Evolutionary conservation across 768 basidiomycete genomes (phyloP), one percentile per base, ranked within the genome.

Genomic region (Lactifluus echinatus): DNA sequence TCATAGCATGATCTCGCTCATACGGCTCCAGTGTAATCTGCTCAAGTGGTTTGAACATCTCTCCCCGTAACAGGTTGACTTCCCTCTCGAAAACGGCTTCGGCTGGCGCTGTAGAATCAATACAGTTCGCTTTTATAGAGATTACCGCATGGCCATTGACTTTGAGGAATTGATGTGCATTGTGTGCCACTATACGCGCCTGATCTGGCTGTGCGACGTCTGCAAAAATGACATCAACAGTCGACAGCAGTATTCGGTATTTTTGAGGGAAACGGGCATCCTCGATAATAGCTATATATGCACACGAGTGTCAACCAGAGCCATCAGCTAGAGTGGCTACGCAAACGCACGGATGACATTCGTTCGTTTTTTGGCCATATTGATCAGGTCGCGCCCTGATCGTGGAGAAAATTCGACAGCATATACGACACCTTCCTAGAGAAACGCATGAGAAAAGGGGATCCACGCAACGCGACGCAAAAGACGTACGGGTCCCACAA

Each of bases 191-290:
- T 67, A 98, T 97, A 76, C 94, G 93, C 2, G 94, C 94, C 74
- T 99, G 96, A 73, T 99, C 94, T 43, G 95, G 95, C 69, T 99
- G 96, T 0, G 96, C 96, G 48, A 99, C 84, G 71, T 99, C 96
- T 55, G 96, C 93, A 66, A 99, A 99, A 69, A 99, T 88, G 62
- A 95, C 93, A 65, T 99, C 96, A 55, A 98, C 95, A 53, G 91
- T 80, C 52, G 92, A 87, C 59, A 99, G 75, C 28, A 98, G 85
- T 89, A 98, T 97, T 64, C 95, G 85, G 78, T 99, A 98, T 75
- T 85, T 90, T 76, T 92, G 90, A 14, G 96, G 96, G 69, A 92
- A 75, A 61, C 96, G 93, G 23, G 96, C 96, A 67, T 99, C 96
- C 71, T 98, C 96, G 48, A 99, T 80, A 68, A 99, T 99, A 39